phyloP scores from a whole-genome alignment of 2,329 filamentous ascomycete genomes.

The Coniochaeta prunicola region DNA sequence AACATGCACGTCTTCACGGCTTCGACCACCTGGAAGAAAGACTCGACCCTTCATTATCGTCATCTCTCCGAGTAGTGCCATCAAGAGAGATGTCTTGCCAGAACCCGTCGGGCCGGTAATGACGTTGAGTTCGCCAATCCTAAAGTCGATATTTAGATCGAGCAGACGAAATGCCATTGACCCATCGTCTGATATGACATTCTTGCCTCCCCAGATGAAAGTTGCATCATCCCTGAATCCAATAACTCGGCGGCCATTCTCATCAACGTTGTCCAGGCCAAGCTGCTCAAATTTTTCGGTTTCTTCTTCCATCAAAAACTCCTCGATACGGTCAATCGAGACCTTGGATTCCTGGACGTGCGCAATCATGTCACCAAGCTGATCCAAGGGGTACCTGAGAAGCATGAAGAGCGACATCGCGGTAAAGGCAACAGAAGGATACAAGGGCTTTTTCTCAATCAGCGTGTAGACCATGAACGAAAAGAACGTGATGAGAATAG shows the following conservation, averaged over 20 bases:
- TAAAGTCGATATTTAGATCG: constrained; percentile 75
- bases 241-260: constrained; percentile 65
- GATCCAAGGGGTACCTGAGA: constrained; percentile 85
- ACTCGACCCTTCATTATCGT: constrained; percentile 73
- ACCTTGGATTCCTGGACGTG: constrained; percentile 97
- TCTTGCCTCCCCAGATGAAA: constrained; percentile 78
- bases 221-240: constrained; percentile 77
- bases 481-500: constrained; percentile 90
- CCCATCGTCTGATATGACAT: constrained; percentile 52
- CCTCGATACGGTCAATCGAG: constrained; percentile 91
- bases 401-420: constrained; percentile 94
- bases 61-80: constrained; percentile 97
- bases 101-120: constrained; percentile 90
- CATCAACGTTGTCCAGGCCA: constrained; percentile 59
- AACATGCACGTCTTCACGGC: constrained; percentile 74
- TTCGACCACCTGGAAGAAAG: constrained; percentile 76
- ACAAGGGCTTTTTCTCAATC: constrained; percentile 79
- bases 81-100: constrained; percentile 90
- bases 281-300: constrained; percentile 93
- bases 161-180: constrained; percentile 76
- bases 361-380: constrained; percentile 96
- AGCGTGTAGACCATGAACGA: constrained; percentile 92
- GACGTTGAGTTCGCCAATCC: constrained; percentile 81
- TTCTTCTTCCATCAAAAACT: constrained; percentile 88
- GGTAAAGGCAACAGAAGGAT: constrained; percentile 91